phyloP scores from a whole-genome alignment of 2,329 filamentous ascomycete genomes.

The Chlorencoelia australis region DNA sequence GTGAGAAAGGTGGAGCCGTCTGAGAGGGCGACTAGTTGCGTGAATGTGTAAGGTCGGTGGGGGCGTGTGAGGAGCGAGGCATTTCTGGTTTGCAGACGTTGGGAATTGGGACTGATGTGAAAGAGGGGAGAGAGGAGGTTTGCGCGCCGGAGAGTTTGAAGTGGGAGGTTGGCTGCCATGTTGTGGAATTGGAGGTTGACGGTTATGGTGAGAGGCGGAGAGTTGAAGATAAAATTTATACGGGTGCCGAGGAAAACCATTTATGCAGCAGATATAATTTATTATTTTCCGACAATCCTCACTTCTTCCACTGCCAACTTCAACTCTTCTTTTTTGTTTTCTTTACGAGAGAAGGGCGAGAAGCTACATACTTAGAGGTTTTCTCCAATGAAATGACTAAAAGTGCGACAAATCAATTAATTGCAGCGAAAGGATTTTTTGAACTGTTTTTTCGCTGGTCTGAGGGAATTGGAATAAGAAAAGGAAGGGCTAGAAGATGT shows the following conservation, averaged over 20 bases:
- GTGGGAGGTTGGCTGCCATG: conserved; percentile 14
- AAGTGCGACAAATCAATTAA: conserved; percentile 2
- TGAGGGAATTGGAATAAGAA: neutral
- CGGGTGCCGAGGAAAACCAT: conserved; percentile 7
- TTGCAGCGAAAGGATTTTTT: conserved; percentile 18
- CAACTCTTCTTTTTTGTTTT: neutral
- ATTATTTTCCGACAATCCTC: no score
- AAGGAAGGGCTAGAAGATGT: neutral
- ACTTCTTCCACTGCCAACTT: neutral
- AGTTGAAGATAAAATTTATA: conserved; percentile 9
- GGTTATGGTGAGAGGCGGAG: neutral
- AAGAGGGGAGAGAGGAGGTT: conserved; percentile 4
- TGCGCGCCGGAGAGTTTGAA: conserved; percentile 13
- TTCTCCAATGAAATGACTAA: conserved; percentile 12
- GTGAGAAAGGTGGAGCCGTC: conserved; percentile 80
- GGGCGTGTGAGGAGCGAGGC: conserved; percentile 80
- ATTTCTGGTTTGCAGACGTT: conserved; percentile 40
- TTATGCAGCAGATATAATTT: conserved; percentile 12
- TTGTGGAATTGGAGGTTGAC: conserved; percentile 5
- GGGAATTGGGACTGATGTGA: neutral
- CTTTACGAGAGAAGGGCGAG: no score
- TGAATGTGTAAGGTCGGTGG: conserved; percentile 92
- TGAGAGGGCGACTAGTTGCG: conserved; percentile 84
- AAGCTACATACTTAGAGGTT: no score
- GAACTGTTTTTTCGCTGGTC: conserved; percentile 15